Evolutionary conservation across 495 filamentous ascomycete genomes (phyloP).

Genomic region (Xylaria scruposa): DNA sequence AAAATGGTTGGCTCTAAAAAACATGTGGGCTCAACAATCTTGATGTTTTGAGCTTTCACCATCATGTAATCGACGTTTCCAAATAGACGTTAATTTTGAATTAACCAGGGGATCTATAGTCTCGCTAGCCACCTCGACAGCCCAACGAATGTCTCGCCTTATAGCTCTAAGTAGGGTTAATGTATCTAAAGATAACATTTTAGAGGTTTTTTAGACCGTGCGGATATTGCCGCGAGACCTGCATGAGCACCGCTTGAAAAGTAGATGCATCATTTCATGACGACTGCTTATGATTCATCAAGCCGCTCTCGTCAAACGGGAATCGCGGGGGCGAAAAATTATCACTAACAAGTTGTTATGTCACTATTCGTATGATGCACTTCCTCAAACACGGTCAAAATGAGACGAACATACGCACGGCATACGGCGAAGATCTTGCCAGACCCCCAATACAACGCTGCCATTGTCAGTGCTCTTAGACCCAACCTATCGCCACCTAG

Average conservation of each 20-base stretch:
- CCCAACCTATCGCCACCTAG: neutral
- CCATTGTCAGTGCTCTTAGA: conserved; percentile 8
- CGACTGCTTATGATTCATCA: conserved; percentile 30
- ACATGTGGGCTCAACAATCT: neutral
- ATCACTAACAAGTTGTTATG: conserved; percentile 29
- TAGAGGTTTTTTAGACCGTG: neutral
- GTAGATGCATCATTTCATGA: conserved; percentile 23
- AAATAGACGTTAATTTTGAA: neutral
- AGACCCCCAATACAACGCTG: neutral
- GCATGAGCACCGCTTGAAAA: neutral
- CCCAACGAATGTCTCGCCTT: too few relatives aligned
- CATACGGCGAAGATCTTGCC: neutral
- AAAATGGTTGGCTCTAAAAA: neutral
- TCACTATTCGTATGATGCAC: conserved; percentile 25
- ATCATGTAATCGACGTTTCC: neutral
- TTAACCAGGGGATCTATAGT: neutral
- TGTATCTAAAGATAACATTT: neutral
- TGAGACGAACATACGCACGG: conserved; percentile 26
- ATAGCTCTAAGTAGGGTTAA: neutral
- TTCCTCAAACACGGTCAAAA: conserved; percentile 26
- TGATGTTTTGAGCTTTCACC: neutral
- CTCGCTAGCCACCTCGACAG: neutral
- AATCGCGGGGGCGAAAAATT: conserved; percentile 29
- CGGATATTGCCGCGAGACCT: conserved; percentile 2
- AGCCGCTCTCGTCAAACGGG: conserved; percentile 29